These are phyloP conservation scores for Colletotrichum graminicola DNA, from an alignment of 2,329 filamentous ascomycete genomes.

Conservation along the genomic window DNA sequence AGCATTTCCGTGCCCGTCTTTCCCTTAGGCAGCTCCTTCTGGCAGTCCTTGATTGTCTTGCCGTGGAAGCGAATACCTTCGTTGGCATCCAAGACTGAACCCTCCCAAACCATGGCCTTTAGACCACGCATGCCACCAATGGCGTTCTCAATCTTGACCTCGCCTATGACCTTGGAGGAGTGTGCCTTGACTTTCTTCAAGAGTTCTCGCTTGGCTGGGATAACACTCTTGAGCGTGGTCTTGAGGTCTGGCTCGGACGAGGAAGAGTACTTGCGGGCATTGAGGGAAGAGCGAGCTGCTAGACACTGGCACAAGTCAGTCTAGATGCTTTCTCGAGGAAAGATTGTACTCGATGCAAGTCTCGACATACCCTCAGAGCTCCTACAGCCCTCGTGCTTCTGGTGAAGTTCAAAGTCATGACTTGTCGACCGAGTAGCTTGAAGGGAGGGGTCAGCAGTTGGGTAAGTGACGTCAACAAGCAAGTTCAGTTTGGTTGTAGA, in stretches of 20 bases:
- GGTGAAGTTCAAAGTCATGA: conserved; percentile 75
- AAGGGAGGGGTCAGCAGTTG: conserved; percentile 10
- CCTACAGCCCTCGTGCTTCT: conserved; percentile 72
- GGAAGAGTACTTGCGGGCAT: conserved; percentile 68
- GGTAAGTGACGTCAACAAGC: neutral
- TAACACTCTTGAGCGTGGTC: conserved; percentile 82
- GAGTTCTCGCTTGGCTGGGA: conserved; percentile 93
- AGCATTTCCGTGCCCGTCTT: conserved; percentile 95
- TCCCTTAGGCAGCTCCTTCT: conserved; percentile 92
- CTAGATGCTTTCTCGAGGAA: neutral
- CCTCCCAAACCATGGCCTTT: conserved; percentile 99
- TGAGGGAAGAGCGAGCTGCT: conserved; percentile 48
- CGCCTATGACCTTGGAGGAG: conserved; percentile 84
- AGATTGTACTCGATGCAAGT: too few relatives aligned
- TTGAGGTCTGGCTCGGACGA: conserved; percentile 90
- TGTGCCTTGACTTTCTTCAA: conserved; percentile 94
- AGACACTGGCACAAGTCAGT: conserved; percentile 39
- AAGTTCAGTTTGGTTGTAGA: neutral
- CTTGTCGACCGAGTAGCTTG: conserved; percentile 4
- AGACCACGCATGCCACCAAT: conserved; percentile 97
- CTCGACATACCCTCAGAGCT: conserved; percentile 69
- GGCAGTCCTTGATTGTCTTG: conserved; percentile 97
- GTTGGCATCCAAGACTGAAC: conserved; percentile 94
- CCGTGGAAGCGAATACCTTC: conserved; percentile 99
- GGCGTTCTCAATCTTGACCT: conserved; percentile 93